phyloP scores from a whole-genome alignment of 148 eudicot species.

The Amaranthus cruentus region DNA sequence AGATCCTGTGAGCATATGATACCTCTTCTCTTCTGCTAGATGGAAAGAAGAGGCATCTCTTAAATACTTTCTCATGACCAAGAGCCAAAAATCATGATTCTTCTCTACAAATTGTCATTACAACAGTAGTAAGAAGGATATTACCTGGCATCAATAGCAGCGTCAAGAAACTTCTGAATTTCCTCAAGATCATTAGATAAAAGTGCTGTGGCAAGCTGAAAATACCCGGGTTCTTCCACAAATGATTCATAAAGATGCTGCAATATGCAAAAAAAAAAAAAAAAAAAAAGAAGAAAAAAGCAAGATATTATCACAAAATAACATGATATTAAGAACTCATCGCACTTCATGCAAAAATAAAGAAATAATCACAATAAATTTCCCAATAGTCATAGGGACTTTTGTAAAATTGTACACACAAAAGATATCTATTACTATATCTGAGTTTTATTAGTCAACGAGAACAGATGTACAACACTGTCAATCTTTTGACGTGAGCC shows the following conservation, averaged over 20 bases:
- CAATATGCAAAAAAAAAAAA: conserved; percentile 19
- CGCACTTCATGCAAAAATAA: neutral
- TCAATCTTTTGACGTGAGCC: no score
- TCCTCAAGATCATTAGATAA: conserved; percentile 87
- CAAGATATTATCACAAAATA: neutral
- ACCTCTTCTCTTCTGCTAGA: neutral
- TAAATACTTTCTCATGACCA: neutral
- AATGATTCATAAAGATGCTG: conserved; percentile 85
- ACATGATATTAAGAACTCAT: neutral
- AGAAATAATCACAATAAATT: neutral
- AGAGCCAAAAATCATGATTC: neutral
- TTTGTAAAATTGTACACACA: neutral
- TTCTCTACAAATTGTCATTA: neutral
- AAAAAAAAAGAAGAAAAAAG: conserved; percentile 9
- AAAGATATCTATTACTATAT: neutral
- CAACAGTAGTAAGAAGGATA: conserved; percentile 17
- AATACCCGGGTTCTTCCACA: conserved; percentile 67
- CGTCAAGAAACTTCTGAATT: conserved; percentile 88
- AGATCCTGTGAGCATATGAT: neutral
- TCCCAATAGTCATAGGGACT: neutral
- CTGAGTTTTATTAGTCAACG: no score
- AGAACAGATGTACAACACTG: no score
- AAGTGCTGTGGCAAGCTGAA: conserved; percentile 81
- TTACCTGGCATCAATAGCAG: conserved; percentile 71
- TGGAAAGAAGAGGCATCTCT: neutral